Evolutionary conservation across 1,284 basidiomycete species (phyloP).

Genomic region (Stygiomarasmius scandens): DNA sequence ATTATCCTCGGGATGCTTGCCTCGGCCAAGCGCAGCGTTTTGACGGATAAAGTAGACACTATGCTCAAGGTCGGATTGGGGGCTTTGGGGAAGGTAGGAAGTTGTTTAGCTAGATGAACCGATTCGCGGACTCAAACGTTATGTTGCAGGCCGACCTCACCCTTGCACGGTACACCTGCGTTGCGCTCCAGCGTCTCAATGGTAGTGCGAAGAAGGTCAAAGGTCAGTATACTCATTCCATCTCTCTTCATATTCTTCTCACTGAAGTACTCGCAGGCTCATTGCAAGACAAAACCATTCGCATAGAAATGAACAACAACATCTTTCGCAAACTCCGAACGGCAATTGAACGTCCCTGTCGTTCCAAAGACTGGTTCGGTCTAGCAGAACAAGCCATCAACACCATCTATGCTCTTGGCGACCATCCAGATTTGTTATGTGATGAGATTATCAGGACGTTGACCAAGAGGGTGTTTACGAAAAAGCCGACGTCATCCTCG

Average conservation of each 20-base stretch:
- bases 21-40: slow-evolving; percentile 79
- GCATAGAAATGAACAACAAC: slow-evolving; percentile 86
- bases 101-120: neutral
- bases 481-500: slow-evolving; percentile 11
- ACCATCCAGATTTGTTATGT: slow-evolving; percentile 91
- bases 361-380: slow-evolving; percentile 92
- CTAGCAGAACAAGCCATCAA: slow-evolving; percentile 97
- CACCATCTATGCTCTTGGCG: slow-evolving; percentile 91
- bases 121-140: neutral
- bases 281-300: slow-evolving; percentile 83
- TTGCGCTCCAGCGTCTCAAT: slow-evolving; percentile 89
- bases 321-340: slow-evolving; percentile 87
- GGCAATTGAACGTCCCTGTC: slow-evolving; percentile 74
- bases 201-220: slow-evolving; percentile 98
- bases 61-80: slow-evolving; percentile 92
- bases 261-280: slow-evolving; percentile 62
- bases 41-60: slow-evolving; percentile 86
- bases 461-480: slow-evolving; percentile 71
- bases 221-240: slow-evolving; percentile 47
- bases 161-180: slow-evolving; percentile 91
- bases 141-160: slow-evolving; percentile 85
- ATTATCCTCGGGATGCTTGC: slow-evolving; percentile 97
- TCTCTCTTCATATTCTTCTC: neutral
- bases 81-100: slow-evolving; percentile 72
- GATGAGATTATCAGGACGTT: slow-evolving; percentile 83